Percentiles rank a stretch among this genome's conserved stretches.
These are phyloP conservation scores for Chaetomiaceae sp. DNA, from an alignment of 2,329 filamentous ascomycete species.

Conservation along the genomic window DNA sequence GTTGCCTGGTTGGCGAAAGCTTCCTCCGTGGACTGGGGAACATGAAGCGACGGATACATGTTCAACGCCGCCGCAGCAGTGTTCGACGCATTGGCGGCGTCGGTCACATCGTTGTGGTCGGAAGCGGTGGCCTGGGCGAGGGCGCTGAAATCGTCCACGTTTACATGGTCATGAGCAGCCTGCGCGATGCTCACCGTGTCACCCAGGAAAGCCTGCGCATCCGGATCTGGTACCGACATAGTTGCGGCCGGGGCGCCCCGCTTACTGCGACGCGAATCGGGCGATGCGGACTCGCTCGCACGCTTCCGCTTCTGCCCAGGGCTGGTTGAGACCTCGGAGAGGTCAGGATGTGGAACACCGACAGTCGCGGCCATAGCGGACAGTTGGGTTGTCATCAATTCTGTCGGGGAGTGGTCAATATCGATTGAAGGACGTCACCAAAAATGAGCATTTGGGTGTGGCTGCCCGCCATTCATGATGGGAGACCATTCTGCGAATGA, in stretches of 20 bases:
- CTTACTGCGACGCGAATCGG: constrained; percentile 48
- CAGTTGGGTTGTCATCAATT: constrained; percentile 19
- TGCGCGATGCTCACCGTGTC: constrained; percentile 47
- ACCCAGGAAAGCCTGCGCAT: constrained; percentile 49
- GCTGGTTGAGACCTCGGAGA: constrained; percentile 38
- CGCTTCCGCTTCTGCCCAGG: constrained; percentile 55
- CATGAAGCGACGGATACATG: constrained; percentile 57
- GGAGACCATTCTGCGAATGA: no score
- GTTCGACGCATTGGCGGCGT: constrained; percentile 52
- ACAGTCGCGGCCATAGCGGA: constrained; percentile 45
- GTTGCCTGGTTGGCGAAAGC: constrained; percentile 53
- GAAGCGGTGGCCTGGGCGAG: constrained; percentile 51
- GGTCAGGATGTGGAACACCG: constrained; percentile 45
- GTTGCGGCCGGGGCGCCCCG: constrained; percentile 43
- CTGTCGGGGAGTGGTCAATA: background rate
- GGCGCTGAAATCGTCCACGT: constrained; percentile 53
- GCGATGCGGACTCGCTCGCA: constrained; percentile 44
- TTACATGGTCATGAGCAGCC: constrained; percentile 37
- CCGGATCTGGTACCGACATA: constrained; percentile 41
- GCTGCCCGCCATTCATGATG: background rate
- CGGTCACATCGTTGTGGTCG: constrained; percentile 42
- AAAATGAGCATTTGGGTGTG: background rate
- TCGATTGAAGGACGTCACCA: background rate
- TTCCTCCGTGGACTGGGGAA: constrained; percentile 55
- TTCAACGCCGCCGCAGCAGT: constrained; percentile 56